Evolutionary conservation across 768 basidiomycete species (phyloP).

Genomic region (Suillus subluteus): DNA sequence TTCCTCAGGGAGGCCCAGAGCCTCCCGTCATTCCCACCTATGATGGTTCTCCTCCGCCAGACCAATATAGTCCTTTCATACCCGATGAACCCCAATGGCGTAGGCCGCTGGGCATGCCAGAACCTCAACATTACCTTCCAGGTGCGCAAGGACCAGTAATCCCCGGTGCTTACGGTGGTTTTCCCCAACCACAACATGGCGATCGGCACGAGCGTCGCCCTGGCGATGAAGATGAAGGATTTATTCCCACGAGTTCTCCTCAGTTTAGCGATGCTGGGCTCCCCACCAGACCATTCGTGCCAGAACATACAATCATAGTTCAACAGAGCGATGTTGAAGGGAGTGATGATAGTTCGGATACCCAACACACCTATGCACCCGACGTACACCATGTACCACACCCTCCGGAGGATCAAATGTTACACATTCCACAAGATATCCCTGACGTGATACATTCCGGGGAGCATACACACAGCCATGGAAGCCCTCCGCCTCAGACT

Average conservation of each 20-base stretch:
- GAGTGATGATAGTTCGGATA: background rate
- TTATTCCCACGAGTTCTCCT: constrained; percentile 21
- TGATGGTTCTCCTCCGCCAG: constrained; percentile 12
- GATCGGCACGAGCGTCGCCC: constrained; percentile 12
- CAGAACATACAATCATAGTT: constrained; percentile 15
- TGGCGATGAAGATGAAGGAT: constrained; percentile 21
- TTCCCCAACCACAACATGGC: constrained; percentile 13
- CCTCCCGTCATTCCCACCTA: constrained; percentile 29
- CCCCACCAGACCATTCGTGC: constrained; percentile 1
- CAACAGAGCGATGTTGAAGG: background rate
- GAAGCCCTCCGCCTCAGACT: constrained; percentile 14
- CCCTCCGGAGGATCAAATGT: background rate
- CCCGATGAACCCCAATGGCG: constrained; percentile 22
- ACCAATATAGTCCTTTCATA: constrained; percentile 27
- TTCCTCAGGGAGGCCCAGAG: constrained; percentile 21
- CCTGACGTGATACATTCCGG: constrained; percentile 22
- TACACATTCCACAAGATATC: background rate
- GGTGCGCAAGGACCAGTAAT: constrained; percentile 44
- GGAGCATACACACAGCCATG: background rate
- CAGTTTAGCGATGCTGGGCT: background rate
- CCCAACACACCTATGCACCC: constrained; percentile 2
- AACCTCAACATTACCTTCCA: constrained; percentile 20
- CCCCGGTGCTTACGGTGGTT: constrained; percentile 9
- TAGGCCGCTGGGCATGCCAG: constrained; percentile 25
- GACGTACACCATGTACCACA: background rate